phyloP scores from a whole-genome alignment of 495 filamentous ascomycete species.

The Penicillium alfredii region DNA sequence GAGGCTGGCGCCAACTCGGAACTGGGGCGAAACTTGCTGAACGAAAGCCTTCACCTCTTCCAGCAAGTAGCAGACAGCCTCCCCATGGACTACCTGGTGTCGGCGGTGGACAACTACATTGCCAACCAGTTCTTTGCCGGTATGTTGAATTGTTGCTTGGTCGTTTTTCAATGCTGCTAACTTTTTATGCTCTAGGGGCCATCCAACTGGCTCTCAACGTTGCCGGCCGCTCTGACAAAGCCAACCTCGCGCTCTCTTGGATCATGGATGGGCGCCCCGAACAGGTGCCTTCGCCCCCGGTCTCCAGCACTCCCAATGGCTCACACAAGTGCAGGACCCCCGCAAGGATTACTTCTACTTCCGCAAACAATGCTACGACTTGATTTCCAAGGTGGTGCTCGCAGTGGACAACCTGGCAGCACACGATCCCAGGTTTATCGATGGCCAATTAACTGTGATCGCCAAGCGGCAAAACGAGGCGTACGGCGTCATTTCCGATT shows the following conservation, averaged over 20 bases:
- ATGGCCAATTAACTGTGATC: constrained; percentile 68
- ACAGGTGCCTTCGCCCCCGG: constrained; percentile 30
- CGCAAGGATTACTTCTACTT: constrained; percentile 59
- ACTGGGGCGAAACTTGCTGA: constrained; percentile 70
- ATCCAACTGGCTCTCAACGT: constrained; percentile 81
- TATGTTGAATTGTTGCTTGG: constrained; percentile 11
- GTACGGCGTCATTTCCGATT: constrained; percentile 77
- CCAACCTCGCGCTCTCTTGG: constrained; percentile 74
- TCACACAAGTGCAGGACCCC: constrained; percentile 48
- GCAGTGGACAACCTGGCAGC: constrained; percentile 65
- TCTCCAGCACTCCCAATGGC: constrained; percentile 1
- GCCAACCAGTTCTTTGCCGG: constrained; percentile 77
- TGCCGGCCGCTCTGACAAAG: constrained; percentile 73
- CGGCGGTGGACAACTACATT: constrained; percentile 72
- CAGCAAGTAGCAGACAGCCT: constrained; percentile 77
- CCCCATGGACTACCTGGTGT: constrained; percentile 70
- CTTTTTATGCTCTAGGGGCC: constrained; percentile 67
- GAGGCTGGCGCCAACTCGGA: constrained; percentile 72
- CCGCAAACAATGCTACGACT: constrained; percentile 72
- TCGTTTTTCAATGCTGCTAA: constrained; percentile 8
- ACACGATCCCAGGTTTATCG: constrained; percentile 60
- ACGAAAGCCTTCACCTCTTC: constrained; percentile 84
- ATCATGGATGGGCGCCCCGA: constrained; percentile 56
- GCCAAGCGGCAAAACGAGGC: constrained; percentile 79
- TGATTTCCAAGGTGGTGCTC: constrained; percentile 71